Evolutionary conservation across 345 rosid species (phyloP), one percentile per base, ranked within the genome.

Genomic region (Lepidium aucheri): DNA sequence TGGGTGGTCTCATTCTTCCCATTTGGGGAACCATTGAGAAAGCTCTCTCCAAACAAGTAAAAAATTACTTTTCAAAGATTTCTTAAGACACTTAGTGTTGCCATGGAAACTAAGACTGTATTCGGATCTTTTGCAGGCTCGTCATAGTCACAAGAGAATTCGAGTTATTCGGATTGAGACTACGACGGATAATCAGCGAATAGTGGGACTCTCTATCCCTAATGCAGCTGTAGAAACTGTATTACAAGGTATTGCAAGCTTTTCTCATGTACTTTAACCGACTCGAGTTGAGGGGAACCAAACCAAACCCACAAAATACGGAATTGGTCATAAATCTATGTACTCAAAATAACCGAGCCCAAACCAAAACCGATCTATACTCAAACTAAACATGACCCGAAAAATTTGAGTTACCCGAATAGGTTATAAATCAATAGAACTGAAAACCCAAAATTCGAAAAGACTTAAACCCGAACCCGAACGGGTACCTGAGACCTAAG

Each of bases 1-100:
- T 94, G 73, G 99, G 99, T 58, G 99, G 99, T 56, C 87, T 94
- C 60, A 90, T 86, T 85, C 89, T 94, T 78, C 96, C 99, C 35
- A 84, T 94, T 33, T 94, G 99, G 99, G 99, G 99, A 58, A 85
- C 99, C 9, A 84, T 94, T 20, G 99, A 88, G 82, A 88, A 84
- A 81, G 97, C 97, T 71, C 92, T 94, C 49, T 82, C 94, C 62
- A 90, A 90, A 84, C 99, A 90, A 89, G 99, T 88, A 65, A 63
- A 35, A 65, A 46, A 10, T 9, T 9, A 52, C 14, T 0, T 42
- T 36, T 24, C 7, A 47, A 69, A 47, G 32, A 13, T n/a, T 49
- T 64, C 22, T 13, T 40, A 33, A 7, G 26, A 38, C 34, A 2
- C 65, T 58, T 53, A 14, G 16, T 44, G 39, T 44, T 60, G 13